These are phyloP conservation scores for Hypericum androsaemum DNA, from an alignment of 345 rosid species.

Conservation along the genomic window DNA sequence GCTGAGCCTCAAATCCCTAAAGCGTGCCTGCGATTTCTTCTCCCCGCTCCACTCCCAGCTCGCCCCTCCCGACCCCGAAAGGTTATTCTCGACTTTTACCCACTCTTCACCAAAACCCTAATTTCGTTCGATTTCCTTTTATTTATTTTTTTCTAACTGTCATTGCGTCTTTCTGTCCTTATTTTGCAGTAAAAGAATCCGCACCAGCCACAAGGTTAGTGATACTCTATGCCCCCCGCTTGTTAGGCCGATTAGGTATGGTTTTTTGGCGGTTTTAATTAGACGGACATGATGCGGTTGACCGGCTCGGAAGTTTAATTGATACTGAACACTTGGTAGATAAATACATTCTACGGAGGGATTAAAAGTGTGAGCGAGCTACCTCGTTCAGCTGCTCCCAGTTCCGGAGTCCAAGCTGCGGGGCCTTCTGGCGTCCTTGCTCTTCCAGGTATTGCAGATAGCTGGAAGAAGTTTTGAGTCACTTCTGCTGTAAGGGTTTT, in stretches of 20 bases:
- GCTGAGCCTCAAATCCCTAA: conserved; percentile 74
- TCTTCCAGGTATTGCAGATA: conserved; percentile 22
- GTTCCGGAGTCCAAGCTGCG: conserved; percentile 23
- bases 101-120: neutral
- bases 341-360: conserved; percentile 53
- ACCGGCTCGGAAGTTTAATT: conserved; percentile 4
- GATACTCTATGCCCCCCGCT: neutral
- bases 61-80: conserved; percentile 68
- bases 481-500: too few relatives aligned
- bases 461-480: too few relatives aligned
- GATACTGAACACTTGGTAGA: conserved; percentile 23
- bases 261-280: too few relatives aligned
- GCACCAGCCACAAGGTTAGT: conserved; percentile 81
- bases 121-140: neutral
- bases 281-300: too few relatives aligned
- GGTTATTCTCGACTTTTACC: conserved; percentile 29
- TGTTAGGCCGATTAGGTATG: conserved; percentile 5
- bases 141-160: neutral
- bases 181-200: conserved; percentile 64
- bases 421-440: conserved; percentile 51
- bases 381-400: conserved; percentile 18
- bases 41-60: conserved; percentile 63
- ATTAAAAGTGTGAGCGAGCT: conserved; percentile 35
- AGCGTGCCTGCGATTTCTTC: conserved; percentile 84
- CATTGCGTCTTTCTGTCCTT: neutral